phyloP scores from a whole-genome alignment of 1,284 basidiomycete genomes.

The Naganishia sp. region DNA sequence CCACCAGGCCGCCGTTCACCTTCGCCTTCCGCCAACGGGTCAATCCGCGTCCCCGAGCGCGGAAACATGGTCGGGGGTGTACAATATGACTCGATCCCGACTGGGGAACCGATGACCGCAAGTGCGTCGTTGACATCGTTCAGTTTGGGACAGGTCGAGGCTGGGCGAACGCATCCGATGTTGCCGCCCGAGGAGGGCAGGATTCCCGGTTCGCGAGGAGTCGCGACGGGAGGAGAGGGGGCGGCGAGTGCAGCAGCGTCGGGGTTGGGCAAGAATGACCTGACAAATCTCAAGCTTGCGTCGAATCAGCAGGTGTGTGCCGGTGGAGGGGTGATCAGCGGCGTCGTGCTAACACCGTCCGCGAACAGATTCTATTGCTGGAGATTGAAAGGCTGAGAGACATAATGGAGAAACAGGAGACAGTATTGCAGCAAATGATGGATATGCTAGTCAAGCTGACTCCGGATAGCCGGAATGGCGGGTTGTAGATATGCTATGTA shows the following conservation, averaged over 20 bases:
- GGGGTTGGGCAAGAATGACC: conserved; percentile 37
- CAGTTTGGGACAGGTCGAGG: conserved; percentile 13
- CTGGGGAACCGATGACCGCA: neutral
- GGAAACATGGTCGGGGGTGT: conserved; percentile 26
- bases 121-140: conserved; percentile 8
- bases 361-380: conserved; percentile 29
- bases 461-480: neutral
- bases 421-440: conserved; percentile 30
- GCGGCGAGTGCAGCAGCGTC: conserved; percentile 18
- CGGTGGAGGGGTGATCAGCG: too few species aligned
- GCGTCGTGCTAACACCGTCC: too few species aligned
- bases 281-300: conserved; percentile 53
- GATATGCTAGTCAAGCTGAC: conserved; percentile 16
- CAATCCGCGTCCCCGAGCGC: conserved; percentile 22
- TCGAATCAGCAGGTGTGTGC: conserved; percentile 51
- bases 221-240: conserved; percentile 9
- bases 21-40: conserved; percentile 1
- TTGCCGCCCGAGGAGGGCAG: conserved; percentile 14
- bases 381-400: conserved; percentile 33
- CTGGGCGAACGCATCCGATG: conserved; percentile 28
- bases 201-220: conserved; percentile 11
- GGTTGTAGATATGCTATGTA: neutral
- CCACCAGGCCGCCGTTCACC: conserved; percentile 1
- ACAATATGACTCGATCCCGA: conserved; percentile 27
- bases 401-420: conserved; percentile 28